Conservation (phyloP, 1,284 basidiomycete genomes). For the Neonothopanus nambi region DNA sequence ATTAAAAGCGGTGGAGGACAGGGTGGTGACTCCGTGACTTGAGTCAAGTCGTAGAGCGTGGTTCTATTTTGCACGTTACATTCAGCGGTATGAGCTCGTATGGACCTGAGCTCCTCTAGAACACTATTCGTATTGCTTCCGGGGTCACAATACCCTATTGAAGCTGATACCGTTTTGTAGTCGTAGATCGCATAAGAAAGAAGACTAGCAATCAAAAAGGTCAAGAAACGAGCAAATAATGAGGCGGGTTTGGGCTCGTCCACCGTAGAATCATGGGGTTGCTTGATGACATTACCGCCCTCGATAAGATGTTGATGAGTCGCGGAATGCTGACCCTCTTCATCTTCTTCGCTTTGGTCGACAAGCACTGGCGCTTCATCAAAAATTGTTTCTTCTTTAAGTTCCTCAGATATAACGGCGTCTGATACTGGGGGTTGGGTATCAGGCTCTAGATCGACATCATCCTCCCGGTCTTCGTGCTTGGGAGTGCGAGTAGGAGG, state of each 20-base stretch:
- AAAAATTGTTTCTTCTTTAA: slow-evolving; percentile 14
- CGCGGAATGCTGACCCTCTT: slow-evolving; percentile 25
- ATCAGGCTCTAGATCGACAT: slow-evolving; percentile 7
- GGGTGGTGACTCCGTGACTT: slow-evolving; percentile 37
- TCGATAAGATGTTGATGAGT: slow-evolving; percentile 36
- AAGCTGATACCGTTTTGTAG: slow-evolving; percentile 67
- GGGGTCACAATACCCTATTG: slow-evolving; percentile 83
- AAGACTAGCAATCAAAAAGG: slow-evolving; percentile 35
- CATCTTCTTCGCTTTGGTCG: slow-evolving; percentile 24
- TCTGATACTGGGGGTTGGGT: background rate
- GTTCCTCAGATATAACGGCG: slow-evolving; percentile 25
- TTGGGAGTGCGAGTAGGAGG: slow-evolving; percentile 10
- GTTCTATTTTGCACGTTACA: slow-evolving; percentile 64
- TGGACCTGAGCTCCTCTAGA: slow-evolving; percentile 49
- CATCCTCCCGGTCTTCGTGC: slow-evolving; percentile 16
- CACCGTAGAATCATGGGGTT: slow-evolving; percentile 12
- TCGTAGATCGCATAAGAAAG: slow-evolving; percentile 43
- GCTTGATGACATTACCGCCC: slow-evolving; percentile 17
- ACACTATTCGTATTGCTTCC: slow-evolving; percentile 62
- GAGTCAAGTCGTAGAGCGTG: slow-evolving; percentile 29
- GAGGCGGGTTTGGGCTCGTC: slow-evolving; percentile 15
- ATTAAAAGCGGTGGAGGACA: slow-evolving; percentile 57
- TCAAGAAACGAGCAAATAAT: slow-evolving; percentile 29
- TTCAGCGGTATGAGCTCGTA: slow-evolving; percentile 48
- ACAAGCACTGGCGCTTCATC: slow-evolving; percentile 22